Percentiles rank a stretch among this genome's conserved stretches.
These are phyloP conservation scores for Elaeis guineensis DNA, from an alignment of 176 grass and related monocot species.

Conservation along the genomic window DNA sequence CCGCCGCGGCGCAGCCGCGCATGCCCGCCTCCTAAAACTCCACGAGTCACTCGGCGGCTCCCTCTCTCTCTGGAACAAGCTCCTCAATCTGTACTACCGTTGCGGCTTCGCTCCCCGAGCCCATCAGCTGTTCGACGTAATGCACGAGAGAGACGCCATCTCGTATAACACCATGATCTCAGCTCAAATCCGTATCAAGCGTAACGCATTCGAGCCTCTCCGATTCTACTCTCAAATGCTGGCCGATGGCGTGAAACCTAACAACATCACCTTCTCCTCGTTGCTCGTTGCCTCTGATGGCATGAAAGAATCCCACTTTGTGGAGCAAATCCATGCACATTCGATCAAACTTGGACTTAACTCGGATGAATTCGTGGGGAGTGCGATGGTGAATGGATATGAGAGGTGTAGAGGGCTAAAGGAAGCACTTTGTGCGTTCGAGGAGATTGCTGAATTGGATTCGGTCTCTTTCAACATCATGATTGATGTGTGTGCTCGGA, in stretches of 20 bases:
- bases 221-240: slow-evolving; percentile 23
- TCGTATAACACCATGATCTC: slow-evolving; percentile 34
- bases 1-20: not conserved
- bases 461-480: slow-evolving; percentile 31
- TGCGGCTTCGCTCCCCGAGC: not conserved
- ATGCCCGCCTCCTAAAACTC: slow-evolving; percentile 20
- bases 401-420: slow-evolving; percentile 11
- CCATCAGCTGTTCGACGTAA: slow-evolving; percentile 35
- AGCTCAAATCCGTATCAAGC: not conserved
- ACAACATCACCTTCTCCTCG: slow-evolving; percentile 21
- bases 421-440: slow-evolving; percentile 6
- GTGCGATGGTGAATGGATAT: slow-evolving; percentile 20
- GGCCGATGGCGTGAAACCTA: slow-evolving; percentile 4
- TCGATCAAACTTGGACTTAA: slow-evolving; percentile 17
- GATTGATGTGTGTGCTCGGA: slow-evolving; percentile 21
- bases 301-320: not conserved
- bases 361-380: slow-evolving; percentile 26
- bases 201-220: not conserved
- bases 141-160: slow-evolving; percentile 23
- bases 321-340: slow-evolving; percentile 27
- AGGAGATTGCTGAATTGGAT: slow-evolving; percentile 21
- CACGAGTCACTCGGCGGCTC: not conserved
- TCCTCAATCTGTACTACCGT: slow-evolving; percentile 12
- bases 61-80: slow-evolving; percentile 26
- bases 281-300: slow-evolving; percentile 3